Percentiles rank a stretch among this genome's conserved stretches.
These are phyloP conservation scores for Gamarada debralockiae DNA, from an alignment of 495 filamentous ascomycete species.

Conservation along the genomic window DNA sequence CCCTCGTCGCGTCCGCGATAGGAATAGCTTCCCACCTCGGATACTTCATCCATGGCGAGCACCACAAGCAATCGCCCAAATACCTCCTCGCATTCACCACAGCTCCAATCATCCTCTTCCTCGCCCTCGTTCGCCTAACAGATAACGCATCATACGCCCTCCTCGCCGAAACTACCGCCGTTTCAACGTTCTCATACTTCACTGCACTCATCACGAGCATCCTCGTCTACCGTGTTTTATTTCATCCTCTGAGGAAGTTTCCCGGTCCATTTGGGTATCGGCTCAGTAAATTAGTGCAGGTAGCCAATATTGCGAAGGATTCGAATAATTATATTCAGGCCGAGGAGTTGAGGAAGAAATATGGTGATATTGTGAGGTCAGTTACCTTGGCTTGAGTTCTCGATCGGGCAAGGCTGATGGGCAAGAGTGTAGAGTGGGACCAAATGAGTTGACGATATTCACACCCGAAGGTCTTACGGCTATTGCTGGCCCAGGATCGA, in stretches of 20 bases:
- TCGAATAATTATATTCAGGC: slow-evolving; percentile 34
- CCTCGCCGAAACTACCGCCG: not conserved
- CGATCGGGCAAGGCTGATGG: no score
- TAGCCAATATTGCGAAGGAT: slow-evolving; percentile 24
- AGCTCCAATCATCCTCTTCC: not conserved
- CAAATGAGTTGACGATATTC: slow-evolving; percentile 33
- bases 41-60: slow-evolving; percentile 25
- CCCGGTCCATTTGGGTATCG: slow-evolving; percentile 39
- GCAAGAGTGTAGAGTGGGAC: slow-evolving; percentile 32
- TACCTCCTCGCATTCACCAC: slow-evolving; percentile 9
- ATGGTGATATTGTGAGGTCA: slow-evolving; percentile 36
- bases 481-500: slow-evolving; percentile 27
- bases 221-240: slow-evolving; percentile 38
- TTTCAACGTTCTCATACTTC: slow-evolving; percentile 23
- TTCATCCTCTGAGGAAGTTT: slow-evolving; percentile 41
- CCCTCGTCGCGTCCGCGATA: no score
- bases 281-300: slow-evolving; percentile 41
- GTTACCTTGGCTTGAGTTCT: no score
- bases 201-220: slow-evolving; percentile 39
- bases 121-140: not conserved
- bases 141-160: not conserved
- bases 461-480: slow-evolving; percentile 27
- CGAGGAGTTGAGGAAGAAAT: slow-evolving; percentile 30
- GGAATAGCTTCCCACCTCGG: slow-evolving; percentile 1
- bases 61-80: slow-evolving; percentile 21